Evolutionary conservation across 257 asterid species (phyloP).

Genomic region (Eucommia ulmoides): DNA sequence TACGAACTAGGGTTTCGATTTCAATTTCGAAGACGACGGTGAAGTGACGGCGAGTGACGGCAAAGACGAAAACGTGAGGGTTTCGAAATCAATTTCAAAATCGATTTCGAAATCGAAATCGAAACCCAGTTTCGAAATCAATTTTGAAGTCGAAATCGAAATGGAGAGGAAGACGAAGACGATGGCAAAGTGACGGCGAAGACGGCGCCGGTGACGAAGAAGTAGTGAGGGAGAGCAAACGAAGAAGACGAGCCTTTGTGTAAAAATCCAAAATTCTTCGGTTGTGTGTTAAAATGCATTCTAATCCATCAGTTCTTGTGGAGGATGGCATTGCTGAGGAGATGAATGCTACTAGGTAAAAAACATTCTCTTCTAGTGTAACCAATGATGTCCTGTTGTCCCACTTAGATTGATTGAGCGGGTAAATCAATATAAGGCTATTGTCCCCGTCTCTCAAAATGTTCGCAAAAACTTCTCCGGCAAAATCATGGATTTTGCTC

Average conservation of each 20-base stretch:
- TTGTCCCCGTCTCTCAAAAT: conserved; percentile 67
- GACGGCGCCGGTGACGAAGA: too few species aligned
- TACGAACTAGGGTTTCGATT: too few species aligned
- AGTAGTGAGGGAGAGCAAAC: too few species aligned
- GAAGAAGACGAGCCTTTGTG: conserved; percentile 25
- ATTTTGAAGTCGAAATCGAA: too few species aligned
- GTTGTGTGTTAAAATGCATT: conserved; percentile 47
- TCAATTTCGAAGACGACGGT: too few species aligned
- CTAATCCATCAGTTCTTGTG: conserved; percentile 50
- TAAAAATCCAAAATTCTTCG: conserved; percentile 43
- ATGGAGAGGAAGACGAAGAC: too few species aligned
- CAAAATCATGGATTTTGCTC: conserved; percentile 54
- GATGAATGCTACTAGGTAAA: conserved; percentile 71
- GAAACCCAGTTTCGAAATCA: too few species aligned
- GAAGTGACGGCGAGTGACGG: too few species aligned
- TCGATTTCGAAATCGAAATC: too few species aligned
- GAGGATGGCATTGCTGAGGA: conserved; percentile 67
- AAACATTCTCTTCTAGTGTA: conserved; percentile 67
- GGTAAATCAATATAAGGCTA: conserved; percentile 88
- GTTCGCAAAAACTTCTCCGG: conserved; percentile 54
- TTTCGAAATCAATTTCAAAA: too few species aligned
- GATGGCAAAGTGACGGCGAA: too few species aligned
- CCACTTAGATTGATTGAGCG: conserved; percentile 88
- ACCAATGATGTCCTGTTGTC: conserved; percentile 58
- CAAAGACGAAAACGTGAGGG: too few species aligned